These are phyloP conservation scores for Ilyonectria destructans DNA, from an alignment of 2,329 filamentous ascomycete genomes.

Conservation along the genomic window DNA sequence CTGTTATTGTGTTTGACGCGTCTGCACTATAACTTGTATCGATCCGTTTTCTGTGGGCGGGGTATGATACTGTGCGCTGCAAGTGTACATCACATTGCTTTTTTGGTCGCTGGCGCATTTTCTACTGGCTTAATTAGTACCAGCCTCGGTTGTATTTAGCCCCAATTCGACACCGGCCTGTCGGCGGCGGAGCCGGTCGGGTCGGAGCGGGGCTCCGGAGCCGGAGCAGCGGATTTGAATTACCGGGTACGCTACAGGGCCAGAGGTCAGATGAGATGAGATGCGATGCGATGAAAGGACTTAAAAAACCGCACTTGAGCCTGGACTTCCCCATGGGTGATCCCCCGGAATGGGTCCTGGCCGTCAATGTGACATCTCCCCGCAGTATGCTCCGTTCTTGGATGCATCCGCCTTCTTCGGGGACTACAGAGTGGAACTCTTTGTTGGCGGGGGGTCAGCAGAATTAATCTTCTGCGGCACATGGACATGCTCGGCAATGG, in stretches of 20 bases:
- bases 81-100: conserved; percentile 1
- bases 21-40: neutral
- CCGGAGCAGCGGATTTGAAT: conserved; percentile 9
- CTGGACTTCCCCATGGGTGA: neutral
- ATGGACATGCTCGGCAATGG: conserved; percentile 4
- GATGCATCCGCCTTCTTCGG: conserved; percentile 13
- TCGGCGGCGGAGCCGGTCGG: conserved; percentile 4
- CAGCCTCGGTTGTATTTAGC: conserved; percentile 18
- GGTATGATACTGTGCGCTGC: neutral
- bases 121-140: conserved; percentile 10
- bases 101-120: neutral
- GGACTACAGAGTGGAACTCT: conserved; percentile 4
- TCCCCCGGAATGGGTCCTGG: conserved; percentile 6
- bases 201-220: conserved; percentile 15
- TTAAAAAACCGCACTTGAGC: neutral
- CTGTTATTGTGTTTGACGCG: neutral
- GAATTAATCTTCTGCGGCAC: neutral
- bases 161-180: neutral
- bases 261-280: neutral
- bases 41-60: conserved; percentile 2
- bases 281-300: neutral
- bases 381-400: conserved; percentile 7
- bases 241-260: conserved; percentile 7
- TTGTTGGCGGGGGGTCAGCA: conserved; percentile 2
- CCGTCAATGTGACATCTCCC: conserved; percentile 5